Evolutionary conservation across 768 basidiomycete species (phyloP).

Genomic region (Naganishia friedmannii): DNA sequence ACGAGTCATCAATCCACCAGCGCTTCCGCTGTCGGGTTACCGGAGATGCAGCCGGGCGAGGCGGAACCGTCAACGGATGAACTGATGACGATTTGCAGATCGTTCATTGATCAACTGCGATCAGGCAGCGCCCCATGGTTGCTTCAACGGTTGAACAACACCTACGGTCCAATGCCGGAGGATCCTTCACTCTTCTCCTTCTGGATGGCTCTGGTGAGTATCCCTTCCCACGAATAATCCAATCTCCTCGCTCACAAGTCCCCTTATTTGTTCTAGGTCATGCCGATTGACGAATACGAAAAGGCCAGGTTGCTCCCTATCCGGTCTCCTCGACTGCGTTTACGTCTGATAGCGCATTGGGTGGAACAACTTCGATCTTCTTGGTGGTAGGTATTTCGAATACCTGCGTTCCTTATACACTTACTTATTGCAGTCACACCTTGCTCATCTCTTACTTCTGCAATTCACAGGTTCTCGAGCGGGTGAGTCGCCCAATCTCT

Average conservation of each 20-base stretch:
- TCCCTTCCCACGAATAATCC: slow-evolving; percentile 36
- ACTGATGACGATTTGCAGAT: slow-evolving; percentile 62
- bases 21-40: slow-evolving; percentile 1
- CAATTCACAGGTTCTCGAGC: slow-evolving; percentile 37
- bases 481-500: slow-evolving; percentile 32
- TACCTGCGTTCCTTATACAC: slow-evolving; percentile 24
- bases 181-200: slow-evolving; percentile 74
- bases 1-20: not conserved
- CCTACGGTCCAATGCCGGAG: slow-evolving; percentile 71
- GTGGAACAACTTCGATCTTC: slow-evolving; percentile 66
- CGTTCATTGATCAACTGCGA: slow-evolving; percentile 63
- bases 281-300: slow-evolving; percentile 87
- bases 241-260: slow-evolving; percentile 19
- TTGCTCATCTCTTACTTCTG: not conserved
- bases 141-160: slow-evolving; percentile 74
- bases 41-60: slow-evolving; percentile 14
- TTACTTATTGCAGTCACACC: slow-evolving; percentile 5
- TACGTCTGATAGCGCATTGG: slow-evolving; percentile 88
- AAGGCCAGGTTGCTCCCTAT: slow-evolving; percentile 76
- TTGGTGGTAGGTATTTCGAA: slow-evolving; percentile 50
- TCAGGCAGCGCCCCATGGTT: slow-evolving; percentile 87
- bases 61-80: slow-evolving; percentile 56
- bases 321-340: slow-evolving; percentile 69
- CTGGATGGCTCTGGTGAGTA: slow-evolving; percentile 73
- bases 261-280: slow-evolving; percentile 53